Evolutionary conservation across 352 stramenopile species (phyloP).

Genomic region (Phytophthora hybrid): DNA sequence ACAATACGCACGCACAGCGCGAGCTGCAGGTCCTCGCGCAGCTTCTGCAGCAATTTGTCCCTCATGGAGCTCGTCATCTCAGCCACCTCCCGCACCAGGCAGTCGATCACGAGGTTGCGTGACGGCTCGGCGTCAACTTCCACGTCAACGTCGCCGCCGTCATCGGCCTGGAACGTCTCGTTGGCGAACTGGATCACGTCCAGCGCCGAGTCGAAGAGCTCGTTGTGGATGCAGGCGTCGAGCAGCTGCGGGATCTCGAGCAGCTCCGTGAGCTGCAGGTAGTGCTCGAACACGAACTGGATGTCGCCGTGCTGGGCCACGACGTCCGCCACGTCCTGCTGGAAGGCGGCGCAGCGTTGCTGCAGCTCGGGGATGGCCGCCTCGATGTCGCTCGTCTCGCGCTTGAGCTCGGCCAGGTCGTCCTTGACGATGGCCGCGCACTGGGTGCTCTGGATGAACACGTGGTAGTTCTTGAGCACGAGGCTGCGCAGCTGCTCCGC

Average conservation of each 20-base stretch:
- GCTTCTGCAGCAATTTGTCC: slow-evolving; percentile 82
- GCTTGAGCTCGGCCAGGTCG: slow-evolving; percentile 76
- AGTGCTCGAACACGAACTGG: slow-evolving; percentile 92
- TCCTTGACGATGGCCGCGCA: slow-evolving; percentile 85
- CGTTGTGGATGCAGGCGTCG: slow-evolving; percentile 96
- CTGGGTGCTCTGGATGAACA: slow-evolving; percentile 93
- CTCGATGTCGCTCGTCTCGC: slow-evolving; percentile 67
- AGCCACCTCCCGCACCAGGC: slow-evolving; percentile 71
- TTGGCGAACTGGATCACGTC: slow-evolving; percentile 95
- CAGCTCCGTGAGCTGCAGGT: slow-evolving; percentile 95
- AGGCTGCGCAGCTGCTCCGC: slow-evolving; percentile 80
- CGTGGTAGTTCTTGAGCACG: slow-evolving; percentile 91
- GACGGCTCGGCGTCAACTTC: slow-evolving; percentile 11
- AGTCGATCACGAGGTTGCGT: slow-evolving; percentile 71
- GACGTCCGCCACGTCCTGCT: slow-evolving; percentile 61
- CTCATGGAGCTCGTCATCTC: slow-evolving; percentile 73
- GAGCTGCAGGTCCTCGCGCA: slow-evolving; percentile 84
- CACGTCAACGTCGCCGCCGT: background rate
- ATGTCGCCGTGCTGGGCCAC: slow-evolving; percentile 84
- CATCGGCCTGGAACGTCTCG: slow-evolving; percentile 65
- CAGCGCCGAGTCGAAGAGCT: slow-evolving; percentile 96
- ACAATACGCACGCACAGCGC: slow-evolving; percentile 86
- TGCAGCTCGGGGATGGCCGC: slow-evolving; percentile 65
- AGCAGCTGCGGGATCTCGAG: slow-evolving; percentile 98
- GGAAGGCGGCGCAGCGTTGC: slow-evolving; percentile 55